Conservation (phyloP, 176 grass and related monocot species). For the Oryza glumipatula region DNA sequence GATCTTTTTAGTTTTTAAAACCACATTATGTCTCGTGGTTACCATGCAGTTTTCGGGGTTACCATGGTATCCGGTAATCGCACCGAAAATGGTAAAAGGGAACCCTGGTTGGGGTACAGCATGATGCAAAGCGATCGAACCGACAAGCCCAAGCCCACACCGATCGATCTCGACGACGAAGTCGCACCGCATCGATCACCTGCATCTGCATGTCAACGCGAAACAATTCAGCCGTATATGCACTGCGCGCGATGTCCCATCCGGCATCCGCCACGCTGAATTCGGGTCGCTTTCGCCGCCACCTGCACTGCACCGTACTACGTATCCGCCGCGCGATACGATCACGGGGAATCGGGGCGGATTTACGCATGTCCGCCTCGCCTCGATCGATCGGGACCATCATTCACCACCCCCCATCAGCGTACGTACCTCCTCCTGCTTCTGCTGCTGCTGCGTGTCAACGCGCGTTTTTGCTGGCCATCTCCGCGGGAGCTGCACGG, state of each 20-base stretch:
- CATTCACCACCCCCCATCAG: no score
- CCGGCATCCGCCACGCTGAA: neutral
- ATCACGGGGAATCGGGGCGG: neutral
- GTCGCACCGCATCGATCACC: no score
- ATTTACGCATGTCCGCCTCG: neutral
- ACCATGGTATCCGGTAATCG: no score
- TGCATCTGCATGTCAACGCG: no score
- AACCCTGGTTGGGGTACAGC: no score
- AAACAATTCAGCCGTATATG: neutral
- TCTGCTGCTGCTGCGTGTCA: neutral
- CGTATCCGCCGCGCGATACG: neutral
- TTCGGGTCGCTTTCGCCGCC: neutral
- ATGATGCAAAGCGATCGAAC: no score
- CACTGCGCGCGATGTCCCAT: no score
- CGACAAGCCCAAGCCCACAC: no score
- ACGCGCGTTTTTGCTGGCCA: neutral
- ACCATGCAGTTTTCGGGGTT: no score
- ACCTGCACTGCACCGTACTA: neutral
- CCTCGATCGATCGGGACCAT: neutral
- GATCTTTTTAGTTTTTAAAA: no score
- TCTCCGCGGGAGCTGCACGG: neutral
- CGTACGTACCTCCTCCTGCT: neutral
- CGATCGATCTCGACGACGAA: neutral
- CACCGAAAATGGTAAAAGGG: no score
- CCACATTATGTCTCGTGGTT: no score